Conservation (phyloP, 352 stramenopile species). For the Thalassiosira mediterranea region DNA sequence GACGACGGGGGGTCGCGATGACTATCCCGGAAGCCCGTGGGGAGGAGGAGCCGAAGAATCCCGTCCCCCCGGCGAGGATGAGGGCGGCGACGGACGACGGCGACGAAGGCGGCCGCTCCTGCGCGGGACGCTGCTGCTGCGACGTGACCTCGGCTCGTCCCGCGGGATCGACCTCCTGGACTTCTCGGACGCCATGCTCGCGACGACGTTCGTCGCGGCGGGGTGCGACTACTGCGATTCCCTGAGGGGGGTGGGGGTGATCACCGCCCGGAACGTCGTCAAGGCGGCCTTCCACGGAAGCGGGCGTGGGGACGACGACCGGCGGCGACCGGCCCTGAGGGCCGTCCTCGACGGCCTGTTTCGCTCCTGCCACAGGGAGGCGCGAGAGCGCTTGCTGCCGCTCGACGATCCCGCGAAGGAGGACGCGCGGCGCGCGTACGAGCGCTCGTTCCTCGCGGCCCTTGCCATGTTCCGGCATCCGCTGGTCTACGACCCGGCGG, state of each 20-base stretch:
- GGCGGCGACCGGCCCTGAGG: slow-evolving; percentile 26
- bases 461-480: slow-evolving; percentile 79
- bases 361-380: slow-evolving; percentile 26
- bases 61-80: too few relatives aligned
- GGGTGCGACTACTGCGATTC: slow-evolving; percentile 82
- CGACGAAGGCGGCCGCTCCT: too few relatives aligned
- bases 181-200: slow-evolving; percentile 76
- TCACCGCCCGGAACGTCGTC: slow-evolving; percentile 63
- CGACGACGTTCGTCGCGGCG: slow-evolving; percentile 71
- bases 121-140: slow-evolving; percentile 33
- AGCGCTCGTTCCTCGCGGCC: slow-evolving; percentile 67
- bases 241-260: slow-evolving; percentile 66
- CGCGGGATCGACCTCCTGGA: slow-evolving; percentile 52
- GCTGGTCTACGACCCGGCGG: slow-evolving; percentile 75
- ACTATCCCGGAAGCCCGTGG: too few relatives aligned
- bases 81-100: background rate
- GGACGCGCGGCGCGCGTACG: slow-evolving; percentile 45
- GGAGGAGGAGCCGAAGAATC: too few relatives aligned
- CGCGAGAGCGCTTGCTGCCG: slow-evolving; percentile 6
- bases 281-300: slow-evolving; percentile 51
- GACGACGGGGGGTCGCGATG: too few relatives aligned
- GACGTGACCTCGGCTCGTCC: slow-evolving; percentile 36
- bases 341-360: slow-evolving; percentile 40
- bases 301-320: background rate
- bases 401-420: slow-evolving; percentile 43